Evolutionary conservation across 257 asterid genomes (phyloP).

Genomic region (Solanum peruvianum): DNA sequence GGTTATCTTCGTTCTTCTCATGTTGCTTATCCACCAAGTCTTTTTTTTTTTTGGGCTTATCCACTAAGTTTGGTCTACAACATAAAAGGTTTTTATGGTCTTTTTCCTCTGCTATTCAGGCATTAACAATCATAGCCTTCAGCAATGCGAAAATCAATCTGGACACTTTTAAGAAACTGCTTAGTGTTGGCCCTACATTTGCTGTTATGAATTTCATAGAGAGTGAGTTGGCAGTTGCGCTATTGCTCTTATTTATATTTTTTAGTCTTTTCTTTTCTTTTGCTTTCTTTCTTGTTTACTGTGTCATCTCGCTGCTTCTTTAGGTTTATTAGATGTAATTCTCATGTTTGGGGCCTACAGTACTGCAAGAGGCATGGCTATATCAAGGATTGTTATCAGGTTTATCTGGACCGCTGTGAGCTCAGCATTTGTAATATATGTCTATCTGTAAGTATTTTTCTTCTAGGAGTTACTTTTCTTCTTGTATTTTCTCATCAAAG

Average conservation of each 20-base stretch:
- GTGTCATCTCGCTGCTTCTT: slow-evolving; percentile 5
- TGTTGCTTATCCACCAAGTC: slow-evolving; percentile 1
- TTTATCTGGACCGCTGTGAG: slow-evolving; percentile 80
- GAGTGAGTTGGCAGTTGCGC: slow-evolving; percentile 43
- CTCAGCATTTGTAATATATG: slow-evolving; percentile 56
- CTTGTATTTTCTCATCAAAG: background rate
- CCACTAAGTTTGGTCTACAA: background rate
- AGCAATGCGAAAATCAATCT: slow-evolving; percentile 53
- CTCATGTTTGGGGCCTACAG: slow-evolving; percentile 94
- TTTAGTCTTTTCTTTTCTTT: slow-evolving; percentile 3
- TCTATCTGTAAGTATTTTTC: slow-evolving; percentile 62
- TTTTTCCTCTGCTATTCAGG: slow-evolving; percentile 31
- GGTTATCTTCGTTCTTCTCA: slow-evolving; percentile 25
- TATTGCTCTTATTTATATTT: background rate
- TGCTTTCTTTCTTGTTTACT: slow-evolving; percentile 6
- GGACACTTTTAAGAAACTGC: slow-evolving; percentile 56
- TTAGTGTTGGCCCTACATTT: slow-evolving; percentile 85
- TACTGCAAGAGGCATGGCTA: slow-evolving; percentile 93
- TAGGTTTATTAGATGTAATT: slow-evolving; percentile 80
- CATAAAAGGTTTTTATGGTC: background rate
- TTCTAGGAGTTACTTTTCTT: background rate
- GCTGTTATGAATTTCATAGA: slow-evolving; percentile 80
- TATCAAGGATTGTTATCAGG: slow-evolving; percentile 86
- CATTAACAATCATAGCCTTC: slow-evolving; percentile 79
- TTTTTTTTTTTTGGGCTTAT: background rate